Base-by-base conservation (phyloP, 2,329 filamentous ascomycete genomes). In the Pseudogymnoascus sp. region DNA sequence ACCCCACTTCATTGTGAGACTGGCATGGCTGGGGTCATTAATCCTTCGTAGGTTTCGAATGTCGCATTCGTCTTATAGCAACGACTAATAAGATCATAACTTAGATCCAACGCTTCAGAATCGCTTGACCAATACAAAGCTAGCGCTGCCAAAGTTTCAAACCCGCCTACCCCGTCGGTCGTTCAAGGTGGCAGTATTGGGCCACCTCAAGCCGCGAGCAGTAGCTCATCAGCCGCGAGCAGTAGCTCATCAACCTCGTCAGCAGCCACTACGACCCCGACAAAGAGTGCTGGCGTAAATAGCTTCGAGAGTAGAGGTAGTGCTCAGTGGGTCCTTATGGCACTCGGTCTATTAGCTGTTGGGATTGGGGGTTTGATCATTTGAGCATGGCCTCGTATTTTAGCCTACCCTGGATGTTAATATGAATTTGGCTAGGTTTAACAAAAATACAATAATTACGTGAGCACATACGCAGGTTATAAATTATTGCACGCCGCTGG, bases 1-100 rank as follows among this genome's bases (percentile, higher is more conserved):
- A 68, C 71, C 12, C 69, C 64, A 0, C 69, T 68, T 14, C 77
- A 79, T 67, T 80, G 78, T 64, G 72, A 76, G 66, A 63, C 38
- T 14, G 77, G 78, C 12, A 80, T 80, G 78, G 72, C 72, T 36
- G 74, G 75, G 49, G 77, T 78, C 11, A 76, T 80, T 62, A 80
- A 80, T 64, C 73, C 73, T 63, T 61, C 64, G 69, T 71, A 66
- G 65, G 74, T 74, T 62, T 65, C 66, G 62, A 23, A 36, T 21
- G 42, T 36, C 16, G 28, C 61, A 14, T 36, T n/a, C 9, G 3
- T 56, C 28, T 23, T 16, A 56, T 42, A 38, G 28, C 18, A 18
- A 18, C 46, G 23, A 61, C 37, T 38, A 49, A 34, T 43, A 43
- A 49, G 59, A 9, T 37, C 21, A 12, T 16, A 18, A 18, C 53